phyloP scores from a whole-genome alignment of 257 asterid genomes.

The Forsythia viridissima region DNA sequence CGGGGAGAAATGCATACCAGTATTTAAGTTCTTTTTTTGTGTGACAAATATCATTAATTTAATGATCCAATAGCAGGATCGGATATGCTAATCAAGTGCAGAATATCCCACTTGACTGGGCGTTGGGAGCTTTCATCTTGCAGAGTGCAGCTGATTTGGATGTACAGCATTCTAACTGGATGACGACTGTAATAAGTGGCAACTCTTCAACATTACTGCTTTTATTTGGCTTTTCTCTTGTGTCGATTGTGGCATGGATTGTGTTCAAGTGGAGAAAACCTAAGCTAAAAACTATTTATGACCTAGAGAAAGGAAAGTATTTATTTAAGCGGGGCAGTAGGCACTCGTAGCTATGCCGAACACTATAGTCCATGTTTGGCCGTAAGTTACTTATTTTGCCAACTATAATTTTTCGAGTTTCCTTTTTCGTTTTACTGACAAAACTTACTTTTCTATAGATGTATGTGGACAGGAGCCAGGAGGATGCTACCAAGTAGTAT shows the following conservation, averaged over 20 bases:
- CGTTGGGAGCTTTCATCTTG: slow-evolving; percentile 88
- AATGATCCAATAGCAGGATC: slow-evolving; percentile 42
- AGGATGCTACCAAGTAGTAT: neutral
- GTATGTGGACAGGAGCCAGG: neutral
- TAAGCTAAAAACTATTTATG: slow-evolving; percentile 85
- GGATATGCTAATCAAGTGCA: slow-evolving; percentile 74
- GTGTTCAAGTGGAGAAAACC: slow-evolving; percentile 69
- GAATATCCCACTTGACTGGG: slow-evolving; percentile 90
- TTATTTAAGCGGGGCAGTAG: slow-evolving; percentile 74
- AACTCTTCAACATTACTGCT: slow-evolving; percentile 45
- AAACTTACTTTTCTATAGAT: neutral
- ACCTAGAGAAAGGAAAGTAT: slow-evolving; percentile 93
- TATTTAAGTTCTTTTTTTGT: neutral
- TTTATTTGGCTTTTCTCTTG: slow-evolving; percentile 44
- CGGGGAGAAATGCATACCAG: neutral
- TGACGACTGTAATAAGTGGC: slow-evolving; percentile 35
- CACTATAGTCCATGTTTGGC: slow-evolving; percentile 7
- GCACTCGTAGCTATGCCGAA: slow-evolving; percentile 45
- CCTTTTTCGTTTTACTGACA: neutral
- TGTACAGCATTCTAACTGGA: slow-evolving; percentile 41
- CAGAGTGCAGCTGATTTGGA: slow-evolving; percentile 48
- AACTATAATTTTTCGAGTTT: neutral
- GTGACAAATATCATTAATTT: neutral
- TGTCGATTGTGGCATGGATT: slow-evolving; percentile 45
- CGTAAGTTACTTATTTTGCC: neutral